Conservation (phyloP, 192 early-diverging fungal species). For the Podila epicladia region DNA sequence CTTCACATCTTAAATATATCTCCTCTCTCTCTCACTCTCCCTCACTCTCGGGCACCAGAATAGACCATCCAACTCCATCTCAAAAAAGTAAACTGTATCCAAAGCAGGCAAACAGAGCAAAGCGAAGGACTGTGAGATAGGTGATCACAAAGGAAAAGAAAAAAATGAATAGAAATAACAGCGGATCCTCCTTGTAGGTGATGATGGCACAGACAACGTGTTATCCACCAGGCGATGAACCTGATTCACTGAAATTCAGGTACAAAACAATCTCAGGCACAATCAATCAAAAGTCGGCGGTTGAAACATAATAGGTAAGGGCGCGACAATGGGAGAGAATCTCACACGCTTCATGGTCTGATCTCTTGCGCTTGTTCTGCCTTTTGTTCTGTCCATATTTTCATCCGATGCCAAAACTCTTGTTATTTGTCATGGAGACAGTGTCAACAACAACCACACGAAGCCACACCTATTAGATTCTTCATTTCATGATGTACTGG, state of each 20-base stretch:
- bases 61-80: background rate
- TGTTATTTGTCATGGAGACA: no score
- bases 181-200: no score
- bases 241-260: background rate
- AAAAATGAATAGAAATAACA: background rate
- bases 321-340: no score
- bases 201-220: background rate
- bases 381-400: no score
- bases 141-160: background rate
- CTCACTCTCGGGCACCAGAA: background rate
- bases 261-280: background rate
- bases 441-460: background rate
- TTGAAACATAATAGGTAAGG: no score
- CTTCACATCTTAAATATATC: no score
- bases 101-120: background rate
- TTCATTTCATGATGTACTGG: background rate
- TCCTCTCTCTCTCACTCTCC: background rate
- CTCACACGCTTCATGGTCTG: no score
- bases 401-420: no score
- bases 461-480: background rate
- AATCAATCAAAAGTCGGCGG: no score
- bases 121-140: background rate
- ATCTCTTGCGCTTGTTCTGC: no score
- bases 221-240: background rate
- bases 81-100: background rate